A percentile compares a stretch with the other conserved stretches of the same genome.
These are phyloP conservation scores for Fusarium austroafricanum DNA, from an alignment of 2,329 filamentous ascomycete genomes.

Conservation along the genomic window DNA sequence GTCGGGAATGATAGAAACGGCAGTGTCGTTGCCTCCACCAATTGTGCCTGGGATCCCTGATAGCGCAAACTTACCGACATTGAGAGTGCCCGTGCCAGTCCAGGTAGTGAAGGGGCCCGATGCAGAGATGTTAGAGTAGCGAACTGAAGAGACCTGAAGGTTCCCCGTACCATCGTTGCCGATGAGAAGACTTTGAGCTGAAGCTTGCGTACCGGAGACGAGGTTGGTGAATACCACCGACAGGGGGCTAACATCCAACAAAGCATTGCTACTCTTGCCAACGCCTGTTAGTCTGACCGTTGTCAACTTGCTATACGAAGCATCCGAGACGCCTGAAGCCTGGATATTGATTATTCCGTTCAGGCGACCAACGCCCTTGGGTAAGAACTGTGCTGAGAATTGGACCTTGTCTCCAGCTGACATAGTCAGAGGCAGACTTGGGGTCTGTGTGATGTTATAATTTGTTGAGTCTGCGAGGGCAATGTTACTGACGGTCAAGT, in stretches of 20 bases:
- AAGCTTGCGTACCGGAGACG: conserved; percentile 56
- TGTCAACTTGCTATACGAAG: conserved; percentile 58
- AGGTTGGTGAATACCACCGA: conserved; percentile 62
- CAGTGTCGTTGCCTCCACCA: conserved; percentile 52
- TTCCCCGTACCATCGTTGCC: conserved; percentile 61
- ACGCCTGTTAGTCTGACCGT: conserved; percentile 62
- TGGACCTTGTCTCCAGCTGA: conserved; percentile 54
- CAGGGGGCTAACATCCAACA: conserved; percentile 61
- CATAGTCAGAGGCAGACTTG: conserved; percentile 49
- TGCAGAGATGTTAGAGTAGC: conserved; percentile 57
- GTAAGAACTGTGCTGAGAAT: conserved; percentile 57
- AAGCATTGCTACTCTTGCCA: conserved; percentile 58
- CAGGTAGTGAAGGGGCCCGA: conserved; percentile 59
- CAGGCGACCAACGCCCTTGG: conserved; percentile 57
- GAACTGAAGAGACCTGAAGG: conserved; percentile 58
- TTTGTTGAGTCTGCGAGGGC: conserved; percentile 50
- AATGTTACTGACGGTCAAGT: conserved; percentile 55
- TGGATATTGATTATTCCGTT: conserved; percentile 61
- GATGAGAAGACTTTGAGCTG: conserved; percentile 59
- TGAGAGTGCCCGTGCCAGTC: conserved; percentile 51
- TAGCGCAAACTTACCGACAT: conserved; percentile 62
- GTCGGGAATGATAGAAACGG: conserved; percentile 61
- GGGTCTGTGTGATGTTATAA: conserved; percentile 52
- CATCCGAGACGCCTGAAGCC: conserved; percentile 59
- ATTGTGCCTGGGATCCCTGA: conserved; percentile 59